Base-by-base conservation (phyloP, 1,284 basidiomycete species). In the Fistulina hepatica region DNA sequence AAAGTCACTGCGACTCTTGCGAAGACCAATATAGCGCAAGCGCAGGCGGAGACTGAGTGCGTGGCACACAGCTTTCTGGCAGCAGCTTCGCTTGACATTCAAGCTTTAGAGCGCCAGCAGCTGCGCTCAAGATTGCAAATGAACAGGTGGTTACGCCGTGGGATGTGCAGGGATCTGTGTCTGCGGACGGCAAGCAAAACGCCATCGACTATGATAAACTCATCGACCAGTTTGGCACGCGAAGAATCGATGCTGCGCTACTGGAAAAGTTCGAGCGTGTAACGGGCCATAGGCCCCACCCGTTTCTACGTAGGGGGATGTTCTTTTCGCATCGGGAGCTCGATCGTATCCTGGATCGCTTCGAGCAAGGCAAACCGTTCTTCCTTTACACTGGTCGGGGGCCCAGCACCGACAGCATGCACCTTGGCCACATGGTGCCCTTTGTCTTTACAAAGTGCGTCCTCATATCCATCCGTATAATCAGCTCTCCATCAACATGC, bases 311-410 rank as follows among this genome's bases (percentile, higher is more conserved):
- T 31, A 70, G 95, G 43, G 93, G 92, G 13, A 89, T 85, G 71
- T 99, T 98, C 67, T 99, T 97, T 64, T 95, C 92, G 21, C 95
- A 99, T 64, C 80, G 93, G 90, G 89, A 48, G 48, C 75, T 46
- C 10, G n/a, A 34, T 26, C 21, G 13, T 52, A 97, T 98, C 43
- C 66, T 99, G 38, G 91, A 95, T 59, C 80, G 92, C 36, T 97
- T 90, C 60, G 94, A 98, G 63, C 83, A 95, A 57, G 82, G 86
- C 13, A 95, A 97, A 60, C 94, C 93, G 5, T 98, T 97, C 66
- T 99, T 89, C 67, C 66, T 99, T 47, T 99, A 99, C 63, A 99
- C 95, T 0, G 95, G 95, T 23, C 77, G 95, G 41, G 95, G 95
- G 9, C 95, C 95, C 13, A 92, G 86, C 49, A 94, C 88, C 48